Evolutionary conservation across 768 basidiomycete genomes (phyloP).

Genomic region (Dentipellis sp.): DNA sequence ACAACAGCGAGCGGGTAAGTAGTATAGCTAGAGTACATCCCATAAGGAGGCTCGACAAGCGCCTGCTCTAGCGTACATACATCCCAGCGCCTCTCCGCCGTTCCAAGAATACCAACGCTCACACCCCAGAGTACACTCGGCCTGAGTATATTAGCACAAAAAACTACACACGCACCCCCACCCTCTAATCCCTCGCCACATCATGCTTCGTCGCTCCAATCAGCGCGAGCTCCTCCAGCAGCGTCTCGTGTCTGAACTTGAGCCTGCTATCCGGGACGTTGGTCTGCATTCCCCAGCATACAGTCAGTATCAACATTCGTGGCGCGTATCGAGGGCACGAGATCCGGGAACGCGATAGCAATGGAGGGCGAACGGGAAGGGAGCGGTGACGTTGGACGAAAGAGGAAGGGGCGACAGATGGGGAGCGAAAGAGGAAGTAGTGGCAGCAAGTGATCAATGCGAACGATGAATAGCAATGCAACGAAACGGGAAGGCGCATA

Average conservation of each 20-base stretch:
- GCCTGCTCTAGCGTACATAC: neutral
- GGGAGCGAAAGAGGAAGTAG: no score
- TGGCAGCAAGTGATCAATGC: no score
- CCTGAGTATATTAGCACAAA: no score
- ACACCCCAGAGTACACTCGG: no score
- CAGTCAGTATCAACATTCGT: neutral
- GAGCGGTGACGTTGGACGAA: no score
- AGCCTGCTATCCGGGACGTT: constrained; percentile 92
- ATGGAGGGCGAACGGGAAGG: no score
- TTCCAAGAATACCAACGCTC: no score
- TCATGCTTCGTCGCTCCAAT: constrained; percentile 24
- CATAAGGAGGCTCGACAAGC: neutral
- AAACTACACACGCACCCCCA: neutral
- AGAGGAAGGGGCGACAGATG: no score
- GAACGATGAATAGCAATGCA: no score
- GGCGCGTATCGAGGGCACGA: neutral
- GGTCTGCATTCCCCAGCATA: constrained; percentile 44
- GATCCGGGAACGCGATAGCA: no score
- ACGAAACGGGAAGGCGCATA: no score
- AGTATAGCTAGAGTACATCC: neutral
- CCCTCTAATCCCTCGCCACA: neutral
- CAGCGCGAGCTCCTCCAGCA: constrained; percentile 77
- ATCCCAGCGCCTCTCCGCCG: neutral
- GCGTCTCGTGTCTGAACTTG: constrained; percentile 83
- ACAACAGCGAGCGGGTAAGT: no score